Percentiles rank a stretch among this genome's conserved stretches.
Conservation (phyloP, 2,329 filamentous ascomycete genomes). For the Leptographium radiaticola region DNA sequence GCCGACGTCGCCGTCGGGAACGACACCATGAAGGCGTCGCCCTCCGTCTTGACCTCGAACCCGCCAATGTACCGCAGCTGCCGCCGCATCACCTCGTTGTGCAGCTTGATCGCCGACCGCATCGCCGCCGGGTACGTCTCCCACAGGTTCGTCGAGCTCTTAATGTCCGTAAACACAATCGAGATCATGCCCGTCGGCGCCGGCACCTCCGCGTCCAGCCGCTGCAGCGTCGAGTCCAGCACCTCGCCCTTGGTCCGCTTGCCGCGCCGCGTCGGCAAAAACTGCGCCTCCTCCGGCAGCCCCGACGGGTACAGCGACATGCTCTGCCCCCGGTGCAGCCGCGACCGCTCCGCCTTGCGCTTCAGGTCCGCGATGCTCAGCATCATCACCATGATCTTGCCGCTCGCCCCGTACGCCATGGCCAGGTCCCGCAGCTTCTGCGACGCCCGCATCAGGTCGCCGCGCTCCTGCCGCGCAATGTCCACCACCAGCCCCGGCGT, state of each 20-base stretch:
- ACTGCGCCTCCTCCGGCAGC: slow-evolving; percentile 49
- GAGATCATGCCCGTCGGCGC: slow-evolving; percentile 83
- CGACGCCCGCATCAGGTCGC: slow-evolving; percentile 85
- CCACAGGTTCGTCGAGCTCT: slow-evolving; percentile 93
- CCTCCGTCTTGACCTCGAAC: slow-evolving; percentile 99
- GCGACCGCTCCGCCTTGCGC: slow-evolving; percentile 63
- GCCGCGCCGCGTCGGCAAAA: slow-evolving; percentile 45
- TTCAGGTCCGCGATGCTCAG: slow-evolving; percentile 86
- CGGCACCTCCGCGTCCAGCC: slow-evolving; percentile 81
- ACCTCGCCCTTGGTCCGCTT: slow-evolving; percentile 51
- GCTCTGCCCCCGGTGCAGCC: slow-evolving; percentile 61
- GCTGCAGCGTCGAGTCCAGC: slow-evolving; percentile 76
- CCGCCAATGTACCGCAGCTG: slow-evolving; percentile 88
- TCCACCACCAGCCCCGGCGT: slow-evolving; percentile 85
- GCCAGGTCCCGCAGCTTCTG: slow-evolving; percentile 91
- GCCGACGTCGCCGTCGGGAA: slow-evolving; percentile 94
- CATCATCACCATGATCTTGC: slow-evolving; percentile 99
- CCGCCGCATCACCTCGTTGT: slow-evolving; percentile 93
- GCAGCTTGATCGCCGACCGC: slow-evolving; percentile 91
- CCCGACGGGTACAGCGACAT: slow-evolving; percentile 73
- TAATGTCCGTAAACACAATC: slow-evolving; percentile 97
- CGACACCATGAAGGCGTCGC: slow-evolving; percentile 98
- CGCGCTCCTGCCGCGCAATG: slow-evolving; percentile 72
- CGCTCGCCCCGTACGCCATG: slow-evolving; percentile 85
- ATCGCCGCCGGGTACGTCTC: slow-evolving; percentile 91